Evolutionary conservation across 371 early-diverging fungal species (phyloP), one percentile per base, ranked within the genome.

Genomic region (Caulochytrium protostelioides): DNA sequence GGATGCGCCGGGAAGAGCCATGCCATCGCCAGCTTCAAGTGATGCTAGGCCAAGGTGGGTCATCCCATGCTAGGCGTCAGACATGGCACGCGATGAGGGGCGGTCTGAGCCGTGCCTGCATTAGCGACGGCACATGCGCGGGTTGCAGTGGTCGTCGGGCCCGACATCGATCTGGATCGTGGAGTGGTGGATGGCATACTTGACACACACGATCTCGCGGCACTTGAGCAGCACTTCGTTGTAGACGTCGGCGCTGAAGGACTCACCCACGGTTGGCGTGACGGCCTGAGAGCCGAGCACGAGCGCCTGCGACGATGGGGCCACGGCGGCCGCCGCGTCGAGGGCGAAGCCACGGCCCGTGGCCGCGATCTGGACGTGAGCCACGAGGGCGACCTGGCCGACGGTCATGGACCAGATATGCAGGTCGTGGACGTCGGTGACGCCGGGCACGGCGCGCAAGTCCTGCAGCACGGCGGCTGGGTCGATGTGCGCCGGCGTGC

Each of bases 381-480:
- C 12, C 22, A 22, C 27, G 27, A 44, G 10, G 10, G 28, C 19
- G 17, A 37, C 42, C 39, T 74, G 76, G 32, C 78, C 79, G 15
- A 70, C 60, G 0, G 76, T 74, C 41, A 79, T 49, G 19, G 59
- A 64, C 80, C 80, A 79, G 22, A 74, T 59, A 35, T 76, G 76
- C 20, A 77, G 46, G 39, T 75, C 74, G 39, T 76, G 74, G 14
- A 77, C 72, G 14, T 64, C 55, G 10, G 54, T 39, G 0, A 79
- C 76, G 20, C 69, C 72, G 13, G 53, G 51, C 20, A 74, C 55
- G 20, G 43, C 32, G 15, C 14, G 26, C 8, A 79, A 42, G 4
- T 72, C 60, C 1, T 42, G 35, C 35, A 54, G 57, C 41, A 79
- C 62, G n/a, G 53, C 47, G 12, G 64, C 62, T 4, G 74, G 66